Conservation (phyloP, 2,329 filamentous ascomycete genomes). For the Sporothrix variecibatus region DNA sequence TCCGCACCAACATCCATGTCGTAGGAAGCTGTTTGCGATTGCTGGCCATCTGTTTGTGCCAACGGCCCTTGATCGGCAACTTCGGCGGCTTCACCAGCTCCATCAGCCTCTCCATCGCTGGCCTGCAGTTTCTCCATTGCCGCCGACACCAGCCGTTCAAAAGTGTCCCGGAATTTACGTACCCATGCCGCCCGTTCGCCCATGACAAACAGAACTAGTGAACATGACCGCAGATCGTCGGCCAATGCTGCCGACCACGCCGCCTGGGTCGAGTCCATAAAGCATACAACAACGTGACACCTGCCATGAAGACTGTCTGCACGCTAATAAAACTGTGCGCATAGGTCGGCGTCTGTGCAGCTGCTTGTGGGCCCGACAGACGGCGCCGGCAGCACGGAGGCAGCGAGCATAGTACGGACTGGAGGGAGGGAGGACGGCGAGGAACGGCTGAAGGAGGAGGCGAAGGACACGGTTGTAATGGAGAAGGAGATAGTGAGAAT, state of each 20-base stretch:
- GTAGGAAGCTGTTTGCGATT: not conserved
- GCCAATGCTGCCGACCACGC: constrained; percentile 51
- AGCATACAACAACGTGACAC: constrained; percentile 43
- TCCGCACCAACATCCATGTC: not conserved
- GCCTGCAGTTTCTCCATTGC: constrained; percentile 42
- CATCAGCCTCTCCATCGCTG: not conserved
- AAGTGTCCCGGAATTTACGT: constrained; percentile 50
- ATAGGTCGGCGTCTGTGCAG: constrained; percentile 45
- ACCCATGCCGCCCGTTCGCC: constrained; percentile 51
- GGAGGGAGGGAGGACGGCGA: constrained; percentile 47
- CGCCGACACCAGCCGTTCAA: constrained; percentile 49
- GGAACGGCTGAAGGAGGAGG: constrained; percentile 54
- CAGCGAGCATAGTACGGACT: constrained; percentile 51
- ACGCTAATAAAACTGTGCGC: constrained; percentile 47
- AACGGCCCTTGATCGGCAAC: not conserved
- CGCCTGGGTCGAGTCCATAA: constrained; percentile 45
- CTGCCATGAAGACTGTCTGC: constrained; percentile 47
- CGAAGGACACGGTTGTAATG: constrained; percentile 53
- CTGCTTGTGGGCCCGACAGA: constrained; percentile 47
- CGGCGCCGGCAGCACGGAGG: constrained; percentile 43
- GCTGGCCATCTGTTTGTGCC: not conserved
- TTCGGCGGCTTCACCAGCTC: too few species aligned
- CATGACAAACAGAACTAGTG: constrained; percentile 52
- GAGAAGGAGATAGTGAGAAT: constrained; percentile 45
- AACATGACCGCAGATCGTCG: constrained; percentile 52